Conservation (phyloP, 2,329 filamentous ascomycete genomes). For the Fusarium sp. region DNA sequence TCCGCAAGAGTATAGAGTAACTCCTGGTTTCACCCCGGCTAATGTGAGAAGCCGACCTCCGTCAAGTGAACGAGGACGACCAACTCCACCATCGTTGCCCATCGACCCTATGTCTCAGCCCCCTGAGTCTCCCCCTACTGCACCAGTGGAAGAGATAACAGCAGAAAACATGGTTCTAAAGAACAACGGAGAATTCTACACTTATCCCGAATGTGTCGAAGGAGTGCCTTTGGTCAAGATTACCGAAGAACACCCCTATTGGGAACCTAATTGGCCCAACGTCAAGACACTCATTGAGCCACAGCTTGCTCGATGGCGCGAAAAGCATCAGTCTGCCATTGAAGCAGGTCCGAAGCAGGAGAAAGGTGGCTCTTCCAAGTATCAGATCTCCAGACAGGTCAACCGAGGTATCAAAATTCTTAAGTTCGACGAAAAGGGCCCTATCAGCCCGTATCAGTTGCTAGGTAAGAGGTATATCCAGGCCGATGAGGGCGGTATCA, state of each 20-base stretch:
- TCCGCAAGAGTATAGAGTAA: slow-evolving; percentile 42
- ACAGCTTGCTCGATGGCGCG: slow-evolving; percentile 59
- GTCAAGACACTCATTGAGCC: slow-evolving; percentile 57
- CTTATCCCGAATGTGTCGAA: slow-evolving; percentile 62
- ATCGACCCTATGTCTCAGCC: slow-evolving; percentile 44
- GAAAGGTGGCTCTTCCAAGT: slow-evolving; percentile 56
- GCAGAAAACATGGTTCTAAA: slow-evolving; percentile 57
- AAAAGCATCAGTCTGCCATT: slow-evolving; percentile 56
- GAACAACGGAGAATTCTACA: slow-evolving; percentile 62
- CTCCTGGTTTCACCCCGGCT: slow-evolving; percentile 48
- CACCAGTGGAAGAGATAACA: slow-evolving; percentile 53
- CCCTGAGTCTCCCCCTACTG: slow-evolving; percentile 16
- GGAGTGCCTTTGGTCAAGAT: slow-evolving; percentile 67
- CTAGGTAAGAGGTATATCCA: slow-evolving; percentile 63
- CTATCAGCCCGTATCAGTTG: slow-evolving; percentile 67
- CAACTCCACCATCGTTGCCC: slow-evolving; percentile 44
- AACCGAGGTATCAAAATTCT: slow-evolving; percentile 66
- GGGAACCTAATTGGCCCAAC: slow-evolving; percentile 64
- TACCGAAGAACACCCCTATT: slow-evolving; percentile 62
- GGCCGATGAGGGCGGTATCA: slow-evolving; percentile 53
- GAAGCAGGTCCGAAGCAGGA: slow-evolving; percentile 49
- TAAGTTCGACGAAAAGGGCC: slow-evolving; percentile 61
- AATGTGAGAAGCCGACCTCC: slow-evolving; percentile 45
- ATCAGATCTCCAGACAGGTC: slow-evolving; percentile 65
- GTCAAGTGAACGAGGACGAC: slow-evolving; percentile 43